A percentile compares a stretch with the other conserved stretches of the same genome.
phyloP scores from a whole-genome alignment of 202 grass and related monocot species.

The Thinopyrum obtusiflorum region DNA sequence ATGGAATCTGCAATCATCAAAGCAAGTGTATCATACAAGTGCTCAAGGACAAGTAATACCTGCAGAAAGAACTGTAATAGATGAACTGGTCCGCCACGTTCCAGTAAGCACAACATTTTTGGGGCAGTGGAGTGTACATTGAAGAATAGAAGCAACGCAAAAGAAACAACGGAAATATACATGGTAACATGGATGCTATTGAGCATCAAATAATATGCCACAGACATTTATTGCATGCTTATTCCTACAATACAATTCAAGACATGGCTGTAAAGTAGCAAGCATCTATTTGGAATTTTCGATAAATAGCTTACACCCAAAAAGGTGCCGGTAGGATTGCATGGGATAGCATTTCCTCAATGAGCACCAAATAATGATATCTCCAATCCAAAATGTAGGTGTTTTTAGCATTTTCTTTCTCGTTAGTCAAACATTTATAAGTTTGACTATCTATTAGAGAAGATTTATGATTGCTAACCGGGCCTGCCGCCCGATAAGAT shows the following conservation, averaged over 20 bases:
- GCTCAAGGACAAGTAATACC: conserved; percentile 17
- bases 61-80: not conserved
- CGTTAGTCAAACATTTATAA: not conserved
- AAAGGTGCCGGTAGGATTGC: not conserved
- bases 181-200: not conserved
- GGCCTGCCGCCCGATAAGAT: no score
- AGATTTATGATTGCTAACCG: no score
- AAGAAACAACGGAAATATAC: not conserved
- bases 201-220: conserved; percentile 7
- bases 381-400: not conserved
- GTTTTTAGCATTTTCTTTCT: not conserved
- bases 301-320: not conserved
- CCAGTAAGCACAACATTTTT: conserved; percentile 3
- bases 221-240: not conserved
- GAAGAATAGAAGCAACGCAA: conserved; percentile 2
- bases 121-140: not conserved
- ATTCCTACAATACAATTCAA: conserved; percentile 8
- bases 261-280: not conserved
- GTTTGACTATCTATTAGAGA: no score
- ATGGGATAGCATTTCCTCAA: conserved; percentile 12
- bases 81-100: not conserved
- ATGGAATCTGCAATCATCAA: conserved; percentile 73
- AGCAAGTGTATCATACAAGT: conserved; percentile 20
- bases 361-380: not conserved
- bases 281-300: not conserved